Evolutionary conservation across 106 monocot genomes (phyloP).

Genomic region (Platanthera guangdongensis): DNA sequence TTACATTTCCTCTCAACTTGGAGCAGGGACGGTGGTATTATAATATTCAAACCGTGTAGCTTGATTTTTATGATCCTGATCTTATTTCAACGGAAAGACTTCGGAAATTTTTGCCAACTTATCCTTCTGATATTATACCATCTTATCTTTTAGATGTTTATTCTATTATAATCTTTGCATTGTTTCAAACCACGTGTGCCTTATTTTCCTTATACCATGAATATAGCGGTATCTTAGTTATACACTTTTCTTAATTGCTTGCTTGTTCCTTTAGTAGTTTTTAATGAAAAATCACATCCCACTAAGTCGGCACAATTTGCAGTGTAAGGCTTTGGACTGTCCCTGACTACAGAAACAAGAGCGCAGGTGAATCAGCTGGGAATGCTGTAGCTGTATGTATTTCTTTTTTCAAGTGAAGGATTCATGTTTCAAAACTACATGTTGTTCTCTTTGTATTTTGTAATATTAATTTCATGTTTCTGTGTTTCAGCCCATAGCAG

Average conservation of each 20-base stretch:
- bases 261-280: not conserved
- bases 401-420: not conserved
- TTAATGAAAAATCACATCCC: not conserved
- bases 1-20: too few species aligned
- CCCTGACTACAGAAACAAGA: constrained; percentile 32
- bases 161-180: not conserved
- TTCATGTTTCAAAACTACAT: constrained; percentile 1
- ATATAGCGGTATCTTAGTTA: not conserved
- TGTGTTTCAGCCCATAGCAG: constrained; percentile 60
- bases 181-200: not conserved
- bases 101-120: too few species aligned
- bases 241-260: not conserved
- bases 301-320: constrained; percentile 1
- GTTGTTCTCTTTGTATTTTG: not conserved
- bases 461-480: constrained; percentile 7
- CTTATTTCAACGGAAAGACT: too few species aligned
- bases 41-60: not conserved
- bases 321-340: constrained; percentile 89
- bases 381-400: constrained; percentile 37
- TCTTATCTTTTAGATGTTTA: not conserved
- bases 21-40: not conserved
- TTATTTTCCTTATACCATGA: not conserved
- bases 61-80: too few species aligned
- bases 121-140: not conserved
- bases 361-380: constrained; percentile 19